Conservation (phyloP, 257 asterid species). For the Scutellaria galericulata region DNA sequence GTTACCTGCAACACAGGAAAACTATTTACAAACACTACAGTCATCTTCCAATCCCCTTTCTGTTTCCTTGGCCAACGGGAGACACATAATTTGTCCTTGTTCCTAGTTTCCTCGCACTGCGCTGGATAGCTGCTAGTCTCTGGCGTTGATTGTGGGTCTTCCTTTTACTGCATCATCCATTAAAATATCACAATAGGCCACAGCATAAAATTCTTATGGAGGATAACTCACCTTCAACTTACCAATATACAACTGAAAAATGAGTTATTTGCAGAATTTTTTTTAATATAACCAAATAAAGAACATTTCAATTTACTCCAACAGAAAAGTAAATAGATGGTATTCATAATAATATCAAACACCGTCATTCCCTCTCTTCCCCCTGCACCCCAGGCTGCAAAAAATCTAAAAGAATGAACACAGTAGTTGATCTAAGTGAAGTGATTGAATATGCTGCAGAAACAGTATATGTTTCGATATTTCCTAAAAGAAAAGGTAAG, state of each 20-base stretch:
- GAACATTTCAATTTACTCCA: no score
- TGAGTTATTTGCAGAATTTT: neutral
- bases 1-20: conserved; percentile 40
- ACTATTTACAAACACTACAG: conserved; percentile 27
- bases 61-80: conserved; percentile 46
- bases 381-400: no score
- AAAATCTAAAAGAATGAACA: neutral
- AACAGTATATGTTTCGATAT: neutral
- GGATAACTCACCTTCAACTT: conserved; percentile 4
- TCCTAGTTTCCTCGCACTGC: conserved; percentile 72
- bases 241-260: neutral
- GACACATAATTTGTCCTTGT: conserved; percentile 46
- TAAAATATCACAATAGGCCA: conserved; percentile 17
- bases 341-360: neutral
- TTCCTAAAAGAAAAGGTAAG: neutral
- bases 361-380: no score
- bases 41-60: conserved; percentile 50
- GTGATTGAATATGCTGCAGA: neutral
- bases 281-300: neutral
- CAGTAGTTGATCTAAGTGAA: neutral
- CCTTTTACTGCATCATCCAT: conserved; percentile 63
- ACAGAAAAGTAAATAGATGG: conserved; percentile 8
- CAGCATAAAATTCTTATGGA: conserved; percentile 21
- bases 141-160: conserved; percentile 57
- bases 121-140: conserved; percentile 64